Evolutionary conservation across 169 alveolate species (phyloP), one percentile per base, ranked within the genome.

Genomic region (Cryptosporidium baileyi): DNA sequence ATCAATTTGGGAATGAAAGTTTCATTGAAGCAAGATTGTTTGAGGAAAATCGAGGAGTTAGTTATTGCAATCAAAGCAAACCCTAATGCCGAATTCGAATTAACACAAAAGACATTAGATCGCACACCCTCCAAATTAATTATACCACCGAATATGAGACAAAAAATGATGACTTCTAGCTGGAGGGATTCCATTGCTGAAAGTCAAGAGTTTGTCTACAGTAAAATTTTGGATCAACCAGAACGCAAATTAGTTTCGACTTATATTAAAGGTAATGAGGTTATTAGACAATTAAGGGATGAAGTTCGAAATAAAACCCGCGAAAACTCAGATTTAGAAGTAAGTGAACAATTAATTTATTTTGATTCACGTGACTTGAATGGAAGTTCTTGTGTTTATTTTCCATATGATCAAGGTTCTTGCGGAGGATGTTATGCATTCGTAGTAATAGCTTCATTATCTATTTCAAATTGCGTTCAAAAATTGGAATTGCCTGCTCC

Each of bases 401-500:
- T 57, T 51, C 85, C 85, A 2, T 74, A 28, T 36, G 67, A 74
- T 51, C 85, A 74, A 6, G 85, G 85, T 5, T 38, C 49, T 0
- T 74, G 85, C 4, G 85, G 85, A 3, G 85, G 74, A 19, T 74
- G 85, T 22, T 74, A 74, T 54, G 85, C 85, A 15, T 74, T 74
- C 40, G 85, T 74, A 8, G 85, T 57, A 15, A 57, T 51, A 22
- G 47, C 85, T 0, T 54, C 85, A n/a, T 22, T 74, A 13, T 52
- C 60, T 28, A 74, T 57, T 52, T 51, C 85, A 32, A 74, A 51
- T 11, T 74, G 85, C 40, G 32, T 74, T 9, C 85, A 74, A 51
- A 59, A 51, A 19, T 19, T 19, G 41, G 38, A 19, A 11, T 43
- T 74, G 9, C 47, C 67, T 22, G 59, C 85, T 1, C 57, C 74